These are phyloP conservation scores for Hericium alpestre DNA, from an alignment of 768 basidiomycete species.

Conservation along the genomic window DNA sequence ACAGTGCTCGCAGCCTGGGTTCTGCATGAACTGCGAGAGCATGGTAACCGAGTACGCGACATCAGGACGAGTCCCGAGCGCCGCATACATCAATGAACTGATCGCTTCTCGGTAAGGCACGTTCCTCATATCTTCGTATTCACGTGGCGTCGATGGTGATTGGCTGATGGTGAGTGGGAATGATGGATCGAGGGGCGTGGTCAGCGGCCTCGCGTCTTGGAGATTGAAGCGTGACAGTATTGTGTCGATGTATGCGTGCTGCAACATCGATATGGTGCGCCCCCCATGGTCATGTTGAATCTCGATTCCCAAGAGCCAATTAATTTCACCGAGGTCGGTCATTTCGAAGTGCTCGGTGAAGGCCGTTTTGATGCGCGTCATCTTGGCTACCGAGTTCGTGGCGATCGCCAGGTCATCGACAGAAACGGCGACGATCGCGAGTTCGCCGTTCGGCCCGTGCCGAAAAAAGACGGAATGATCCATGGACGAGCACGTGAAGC, in stretches of 20 bases:
- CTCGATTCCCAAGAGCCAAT: neutral
- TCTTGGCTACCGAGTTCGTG: conserved; percentile 8
- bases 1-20: conserved; percentile 25
- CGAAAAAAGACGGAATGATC: neutral
- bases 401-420: conserved; percentile 23
- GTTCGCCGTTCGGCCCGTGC: neutral
- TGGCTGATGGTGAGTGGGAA: neutral
- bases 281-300: neutral
- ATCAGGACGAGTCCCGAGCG: conserved; percentile 4
- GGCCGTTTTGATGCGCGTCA: too few relatives aligned
- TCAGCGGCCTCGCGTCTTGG: neutral
- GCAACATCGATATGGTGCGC: neutral
- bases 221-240: neutral
- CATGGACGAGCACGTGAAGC: neutral
- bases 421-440: conserved; percentile 4
- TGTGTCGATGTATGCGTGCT: neutral
- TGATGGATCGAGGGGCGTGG: conserved; percentile 15
- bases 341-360: too few relatives aligned
- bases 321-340: conserved; percentile 21
- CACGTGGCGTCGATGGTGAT: neutral
- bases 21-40: conserved; percentile 15
- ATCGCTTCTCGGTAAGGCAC: conserved; percentile 13
- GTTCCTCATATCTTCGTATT: neutral
- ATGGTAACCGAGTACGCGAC: conserved; percentile 1
- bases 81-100: conserved; percentile 17